Evolutionary conservation across 78 protist species (phyloP), one percentile per base, ranked within the genome.

Genomic region (Guillardia theta): DNA sequence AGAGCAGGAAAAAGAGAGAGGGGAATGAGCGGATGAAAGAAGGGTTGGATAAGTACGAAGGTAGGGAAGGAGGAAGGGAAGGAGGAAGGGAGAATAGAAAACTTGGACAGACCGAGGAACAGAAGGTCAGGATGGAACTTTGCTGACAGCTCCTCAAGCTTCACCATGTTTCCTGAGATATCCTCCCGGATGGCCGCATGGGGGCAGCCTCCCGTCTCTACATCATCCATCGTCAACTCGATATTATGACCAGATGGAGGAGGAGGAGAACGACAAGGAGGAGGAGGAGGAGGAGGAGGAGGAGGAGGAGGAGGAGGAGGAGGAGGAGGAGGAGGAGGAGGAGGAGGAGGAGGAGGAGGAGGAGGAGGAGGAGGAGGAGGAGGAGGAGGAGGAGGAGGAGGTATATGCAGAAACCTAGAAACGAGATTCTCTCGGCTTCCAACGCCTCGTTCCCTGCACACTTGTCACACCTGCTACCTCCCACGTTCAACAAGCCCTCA

Each of bases 81-180:
- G 15, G 58, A 15, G 58, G 58, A 15, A 50, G 10, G 15, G 58
- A 50, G 58, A 19, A 50, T 10, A 15, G 15, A 50, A 10, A 50
- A 19, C 10, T 10, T 10, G 58, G 58, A 15, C 58, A 58, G 2
- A 30, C 27, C 39, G 3, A 58, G 70, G 70, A 6, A 58, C 6
- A 30, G 70, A 78, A 43, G 88, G 9, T 27, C 46, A 18, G 88
- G 88, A 30, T 54, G 62, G 44, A 87, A 87, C 48, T 94, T 48
- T 19, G 78, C 88, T 9, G 95, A 53, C 45, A 95, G 93, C n/a
- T 92, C 83, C 64, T 90, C 94, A n/a, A 95, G 94, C 76, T 76
- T 83, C 21, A 45, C 83, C 41, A n/a, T 58, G 70, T 30, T 58
- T 24, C 27, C 70, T 1, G 70, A 58, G 70, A 58, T 58, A 1